A percentile compares a stretch with the other conserved stretches of the same genome.
These are phyloP conservation scores for Puccinia coronata DNA, from an alignment of 1,284 basidiomycete genomes.

Conservation along the genomic window DNA sequence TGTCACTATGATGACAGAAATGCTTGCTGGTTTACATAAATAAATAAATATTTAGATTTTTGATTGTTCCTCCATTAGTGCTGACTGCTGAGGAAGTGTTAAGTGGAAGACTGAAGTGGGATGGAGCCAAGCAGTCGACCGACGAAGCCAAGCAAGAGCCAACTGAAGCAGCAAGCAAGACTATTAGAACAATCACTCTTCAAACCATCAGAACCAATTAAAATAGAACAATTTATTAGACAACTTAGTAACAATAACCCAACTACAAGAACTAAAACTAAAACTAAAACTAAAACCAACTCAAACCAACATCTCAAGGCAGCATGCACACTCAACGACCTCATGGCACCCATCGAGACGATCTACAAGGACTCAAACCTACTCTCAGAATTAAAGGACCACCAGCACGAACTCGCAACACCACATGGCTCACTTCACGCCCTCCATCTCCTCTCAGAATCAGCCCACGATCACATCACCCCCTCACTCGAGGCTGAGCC, in stretches of 20 bases:
- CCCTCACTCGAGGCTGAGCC: too few relatives aligned
- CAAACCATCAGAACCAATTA: neutral
- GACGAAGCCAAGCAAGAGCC: slow-evolving; percentile 2
- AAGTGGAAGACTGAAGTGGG: neutral
- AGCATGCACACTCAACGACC: slow-evolving; percentile 29
- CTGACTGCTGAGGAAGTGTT: too few relatives aligned
- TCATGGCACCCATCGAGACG: slow-evolving; percentile 19
- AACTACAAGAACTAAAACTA: neutral
- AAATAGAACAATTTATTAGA: neutral
- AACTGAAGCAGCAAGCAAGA: slow-evolving; percentile 22
- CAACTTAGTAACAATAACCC: neutral
- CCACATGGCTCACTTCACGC: slow-evolving; percentile 43
- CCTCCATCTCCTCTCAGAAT: slow-evolving; percentile 14
- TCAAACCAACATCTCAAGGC: neutral
- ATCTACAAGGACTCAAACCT: slow-evolving; percentile 43
- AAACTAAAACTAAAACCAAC: neutral
- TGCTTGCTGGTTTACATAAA: too few relatives aligned
- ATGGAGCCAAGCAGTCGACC: neutral
- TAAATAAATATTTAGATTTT: too few relatives aligned
- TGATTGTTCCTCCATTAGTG: too few relatives aligned
- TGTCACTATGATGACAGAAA: too few relatives aligned
- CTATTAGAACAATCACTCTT: slow-evolving; percentile 4
- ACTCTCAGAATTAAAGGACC: slow-evolving; percentile 31
- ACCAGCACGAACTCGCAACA: slow-evolving; percentile 46
- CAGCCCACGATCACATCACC: neutral